Base-by-base conservation (phyloP, 345 rosid genomes). In the Luvunga scandens region DNA sequence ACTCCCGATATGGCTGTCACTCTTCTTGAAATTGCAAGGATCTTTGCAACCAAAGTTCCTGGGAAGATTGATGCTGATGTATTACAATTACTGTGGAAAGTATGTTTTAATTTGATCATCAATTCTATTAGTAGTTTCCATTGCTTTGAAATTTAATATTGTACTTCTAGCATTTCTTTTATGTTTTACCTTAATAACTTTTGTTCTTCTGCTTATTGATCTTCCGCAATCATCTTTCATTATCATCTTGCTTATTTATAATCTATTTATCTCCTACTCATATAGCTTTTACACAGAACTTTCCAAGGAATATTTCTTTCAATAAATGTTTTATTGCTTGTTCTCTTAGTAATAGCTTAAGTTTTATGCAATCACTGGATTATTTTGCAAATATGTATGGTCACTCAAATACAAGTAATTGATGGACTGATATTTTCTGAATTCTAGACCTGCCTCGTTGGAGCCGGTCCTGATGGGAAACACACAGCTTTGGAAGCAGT, bases 1-100 rank as follows among this genome's bases (percentile, higher is more conserved):
- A 92, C 98, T 48, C 99, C 98, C 65, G 98, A 94, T 86, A 97
- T 97, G 99, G 99, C 98, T 82, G 98, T 97, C 73, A 97, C 98
- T 73, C 92, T 97, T 78, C 98, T 97, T 72, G 98, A 94, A 93
- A 93, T 97, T 84, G 99, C 99, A 62, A 90, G 99, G 86, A 94
- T 97, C 72, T 97, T 97, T 80, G 98, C 99, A 66, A 94, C 99
- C 30, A 97, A 97, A 87, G 99, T 97, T 84, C 99, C 99, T 1
- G 99, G 98, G 80, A 97, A 97, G 88, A 97, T 96, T 24, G 99
- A 96, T 31, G 98, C 99, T 81, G 99, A 96, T 84, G 99, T 96
- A 80, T 87, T 96, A 75, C 99, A 96, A 76, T 83, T 96, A 38
- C 91, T 94, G 59, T 96, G 99, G 99, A 96, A 96, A 87, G 99